Base-by-base conservation (phyloP, 208 protist species). In the Borovskyia barvae region DNA sequence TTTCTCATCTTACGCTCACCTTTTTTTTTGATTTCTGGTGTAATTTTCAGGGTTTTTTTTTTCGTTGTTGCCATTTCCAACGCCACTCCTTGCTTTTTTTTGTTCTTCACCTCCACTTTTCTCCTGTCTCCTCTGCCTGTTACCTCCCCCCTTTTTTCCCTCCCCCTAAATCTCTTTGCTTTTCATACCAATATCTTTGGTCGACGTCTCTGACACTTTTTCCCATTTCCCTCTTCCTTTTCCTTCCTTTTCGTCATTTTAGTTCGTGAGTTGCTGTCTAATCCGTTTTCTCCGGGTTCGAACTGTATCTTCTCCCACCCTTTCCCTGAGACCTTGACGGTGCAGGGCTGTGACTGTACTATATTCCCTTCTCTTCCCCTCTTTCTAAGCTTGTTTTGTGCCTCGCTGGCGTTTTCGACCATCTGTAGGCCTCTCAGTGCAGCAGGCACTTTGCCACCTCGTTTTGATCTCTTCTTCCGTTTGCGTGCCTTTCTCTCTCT, bases 131-230 rank as follows among this genome's bases (percentile, higher is more conserved):
- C 20, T 12, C 24, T 53, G 32, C 5, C 5, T 0, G n/a, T 35
- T 43, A 15, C 17, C 45, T 33, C 7, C 32, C 46, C 17, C 46
- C 61, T 56, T 54, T 64, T 56, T 59, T 59, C 30, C 30, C 35
- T 29, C 3, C 35, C 32, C 9, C 37, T 47, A 6, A n/a, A 14
- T 25, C 12, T 37, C 32, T 40, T 19, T 26, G 9, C 19, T 50
- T 25, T 50, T 9, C 8, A 12, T 9, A 15, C 26, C 12, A 50
- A 20, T 35, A 5, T 17, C 17, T 25, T 12, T 32, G 22, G 20
- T 11, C 15, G 22, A 25, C 0, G 0, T 7, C 19, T 11, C n/a
- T 50, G 17, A 36, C n/a, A 36, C 2, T 2, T 30, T 11, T 28
- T 28, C 14, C 12, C 24, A 22, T 17, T 15, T 25, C 35, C n/a